Base-by-base conservation (phyloP, 1,139 yeast species). In the Pichia sp. region DNA sequence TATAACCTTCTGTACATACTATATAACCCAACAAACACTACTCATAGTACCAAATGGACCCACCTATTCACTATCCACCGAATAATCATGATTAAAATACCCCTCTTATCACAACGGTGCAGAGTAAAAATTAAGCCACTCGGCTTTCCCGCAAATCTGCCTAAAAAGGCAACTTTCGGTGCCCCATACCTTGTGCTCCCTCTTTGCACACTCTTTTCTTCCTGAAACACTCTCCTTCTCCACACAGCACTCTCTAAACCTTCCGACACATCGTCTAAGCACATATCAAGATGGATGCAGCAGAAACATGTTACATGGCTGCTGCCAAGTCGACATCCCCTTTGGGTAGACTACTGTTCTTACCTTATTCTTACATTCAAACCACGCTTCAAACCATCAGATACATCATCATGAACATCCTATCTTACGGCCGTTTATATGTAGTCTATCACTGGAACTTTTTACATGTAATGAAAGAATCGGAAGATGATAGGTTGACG, bases 361-460 rank as follows among this genome's bases (percentile, higher is more conserved):
- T 59, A 3, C 66, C 66, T 2, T 57, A 58, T 44, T 51, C 56
- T 4, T 28, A 42, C 7, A 11, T 55, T 8, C 53, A 58, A 30
- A 58, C 56, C 7, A 18, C 48, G 1, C 21, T 53, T 18, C 65
- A 62, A 47, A 47, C 49, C 11, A 15, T 38, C 4, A 49, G 52
- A 30, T 59, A 43, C 28, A 36, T 46, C 19, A 21, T 51, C 19
- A 40, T 56, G 18, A 56, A 58, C 36, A 32, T 40, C 1, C 37
- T 55, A 6, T 53, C 60, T 2, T 52, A 53, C 22, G 7, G 47
- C 33, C 50, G 56, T 11, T 44, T 57, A 14, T 42, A 51, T 22
- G 28, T 58, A 20, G 47, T 53, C 27, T 56, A 61, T 42, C 47
- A 56, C 17, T 56, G 55, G 47, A 57, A 57, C 31, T 37, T 54